Evolutionary conservation across 768 basidiomycete species (phyloP), one percentile per base, ranked within the genome.

Genomic region (Cystofilobasidium capitatum): DNA sequence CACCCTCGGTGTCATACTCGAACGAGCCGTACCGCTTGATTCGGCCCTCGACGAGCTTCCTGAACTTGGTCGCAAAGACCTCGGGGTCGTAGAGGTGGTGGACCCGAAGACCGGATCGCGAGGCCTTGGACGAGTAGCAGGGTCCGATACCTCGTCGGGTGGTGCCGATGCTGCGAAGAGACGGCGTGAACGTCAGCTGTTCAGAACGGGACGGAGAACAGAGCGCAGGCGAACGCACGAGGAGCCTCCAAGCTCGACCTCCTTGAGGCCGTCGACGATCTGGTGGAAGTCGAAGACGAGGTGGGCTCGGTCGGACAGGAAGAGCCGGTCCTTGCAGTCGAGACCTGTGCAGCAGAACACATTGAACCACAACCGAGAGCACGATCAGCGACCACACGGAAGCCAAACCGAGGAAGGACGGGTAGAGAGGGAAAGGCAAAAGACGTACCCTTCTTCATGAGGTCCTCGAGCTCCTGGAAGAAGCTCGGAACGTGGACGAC

Each of bases 201-300:
- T 1, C 26, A 24, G 35, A 61, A 33, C 33, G 45, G n/a, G 51
- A 31, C 9, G 45, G 47, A 9, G n/a, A n/a, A 29, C 24, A 47
- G 22, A 7, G 39, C 17, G 17, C 44, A 9, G 54, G 51, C 58
- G 62, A 61, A 65, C 39, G 47, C 71, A 86, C 86, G 87, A 89
- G 1, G 85, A 86, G 12, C 90, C 89, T 29, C 96, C 96, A 29
- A 98, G 83, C 76, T 98, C 96, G 44, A 91, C 90, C 77, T 99
- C 96, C 77, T 98, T 99, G 74, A 99, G 80, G 7, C 96, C 96
- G 75, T 99, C 96, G 35, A 98, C 96, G 74, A 98, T 97, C 80
- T 99, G 96, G 79, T 99, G 96, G 78, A 99, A 98, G 76, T 98
- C 96, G 74, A 99, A 92, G 39, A 99, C 96, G 69, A 99, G 86